A percentile compares a stretch with the other conserved stretches of the same genome.
These are phyloP conservation scores for Solanum pinnatisectum DNA, from an alignment of 257 asterid genomes.

Conservation along the genomic window DNA sequence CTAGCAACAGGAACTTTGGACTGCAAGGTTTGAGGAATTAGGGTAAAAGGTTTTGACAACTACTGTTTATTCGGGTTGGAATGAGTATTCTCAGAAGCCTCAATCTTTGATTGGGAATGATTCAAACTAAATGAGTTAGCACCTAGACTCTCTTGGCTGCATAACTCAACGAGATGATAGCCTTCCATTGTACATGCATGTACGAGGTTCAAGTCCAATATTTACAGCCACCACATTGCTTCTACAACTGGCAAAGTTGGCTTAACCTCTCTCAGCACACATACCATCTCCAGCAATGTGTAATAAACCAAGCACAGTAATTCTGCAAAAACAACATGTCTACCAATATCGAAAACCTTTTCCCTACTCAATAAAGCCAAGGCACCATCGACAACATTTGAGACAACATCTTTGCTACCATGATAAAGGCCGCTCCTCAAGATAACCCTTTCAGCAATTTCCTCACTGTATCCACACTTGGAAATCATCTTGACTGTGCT, in stretches of 20 bases:
- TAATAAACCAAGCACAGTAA: slow-evolving; percentile 45
- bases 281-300: slow-evolving; percentile 67
- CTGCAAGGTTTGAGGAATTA: slow-evolving; percentile 10
- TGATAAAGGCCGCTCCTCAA: slow-evolving; percentile 45
- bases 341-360: slow-evolving; percentile 20
- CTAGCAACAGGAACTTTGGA: slow-evolving; percentile 11
- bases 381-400: slow-evolving; percentile 65
- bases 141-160: slow-evolving; percentile 16
- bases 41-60: slow-evolving; percentile 5
- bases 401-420: slow-evolving; percentile 47
- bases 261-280: slow-evolving; percentile 55
- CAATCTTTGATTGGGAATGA: slow-evolving; percentile 7
- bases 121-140: slow-evolving; percentile 1
- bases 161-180: slow-evolving; percentile 16
- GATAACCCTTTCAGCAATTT: slow-evolving; percentile 58
- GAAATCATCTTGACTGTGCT: slow-evolving; percentile 51
- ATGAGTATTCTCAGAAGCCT: slow-evolving; percentile 15
- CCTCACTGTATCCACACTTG: slow-evolving; percentile 44
- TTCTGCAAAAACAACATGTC: slow-evolving; percentile 29
- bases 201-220: slow-evolving; percentile 59
- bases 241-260: slow-evolving; percentile 44
- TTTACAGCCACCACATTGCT: slow-evolving; percentile 68
- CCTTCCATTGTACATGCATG: slow-evolving; percentile 37
- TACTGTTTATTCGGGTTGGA: slow-evolving; percentile 10
- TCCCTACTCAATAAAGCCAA: slow-evolving; percentile 37